A percentile compares a stretch with the other conserved stretches of the same genome.
These are phyloP conservation scores for Scedosporium aurantiacum DNA, from an alignment of 2,329 filamentous ascomycete genomes.

Conservation along the genomic window DNA sequence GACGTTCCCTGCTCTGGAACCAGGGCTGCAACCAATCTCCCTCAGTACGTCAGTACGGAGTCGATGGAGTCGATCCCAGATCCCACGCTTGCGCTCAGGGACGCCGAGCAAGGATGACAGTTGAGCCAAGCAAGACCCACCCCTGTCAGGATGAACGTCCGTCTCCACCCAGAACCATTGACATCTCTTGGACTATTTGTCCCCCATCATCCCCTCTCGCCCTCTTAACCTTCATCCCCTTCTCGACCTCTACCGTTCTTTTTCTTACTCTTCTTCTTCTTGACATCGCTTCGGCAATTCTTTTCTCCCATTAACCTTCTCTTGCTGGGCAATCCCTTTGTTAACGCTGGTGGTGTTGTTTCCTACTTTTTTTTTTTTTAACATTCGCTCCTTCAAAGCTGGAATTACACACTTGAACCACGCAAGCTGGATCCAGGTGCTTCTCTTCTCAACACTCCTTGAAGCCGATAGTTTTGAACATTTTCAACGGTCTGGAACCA, in stretches of 20 bases:
- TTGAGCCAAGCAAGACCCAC: slow-evolving; percentile 9
- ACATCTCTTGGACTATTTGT: slow-evolving; percentile 22
- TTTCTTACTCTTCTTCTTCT: slow-evolving; percentile 14
- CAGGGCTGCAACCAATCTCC: neutral
- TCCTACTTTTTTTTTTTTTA: slow-evolving; percentile 37
- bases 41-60: neutral
- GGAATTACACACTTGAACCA: slow-evolving; percentile 24
- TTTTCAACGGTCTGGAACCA: slow-evolving; percentile 38
- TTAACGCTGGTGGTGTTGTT: slow-evolving; percentile 38
- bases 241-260: slow-evolving; percentile 18
- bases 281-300: slow-evolving; percentile 16
- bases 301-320: slow-evolving; percentile 21
- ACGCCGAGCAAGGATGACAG: too few species aligned
- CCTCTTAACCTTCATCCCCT: slow-evolving; percentile 17
- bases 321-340: slow-evolving; percentile 15
- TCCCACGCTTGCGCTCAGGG: neutral
- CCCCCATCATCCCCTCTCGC: slow-evolving; percentile 18
- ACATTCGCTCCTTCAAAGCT: slow-evolving; percentile 21
- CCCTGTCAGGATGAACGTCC: slow-evolving; percentile 23
- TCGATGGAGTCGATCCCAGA: neutral
- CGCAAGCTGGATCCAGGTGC: neutral
- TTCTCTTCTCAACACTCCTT: slow-evolving; percentile 5
- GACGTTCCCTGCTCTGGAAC: slow-evolving; percentile 2
- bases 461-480: slow-evolving; percentile 20
- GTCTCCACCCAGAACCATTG: slow-evolving; percentile 16